Evolutionary conservation across 176 grass and related monocot species (phyloP), one percentile per base, ranked within the genome.

Genomic region (Puya raimondii): DNA sequence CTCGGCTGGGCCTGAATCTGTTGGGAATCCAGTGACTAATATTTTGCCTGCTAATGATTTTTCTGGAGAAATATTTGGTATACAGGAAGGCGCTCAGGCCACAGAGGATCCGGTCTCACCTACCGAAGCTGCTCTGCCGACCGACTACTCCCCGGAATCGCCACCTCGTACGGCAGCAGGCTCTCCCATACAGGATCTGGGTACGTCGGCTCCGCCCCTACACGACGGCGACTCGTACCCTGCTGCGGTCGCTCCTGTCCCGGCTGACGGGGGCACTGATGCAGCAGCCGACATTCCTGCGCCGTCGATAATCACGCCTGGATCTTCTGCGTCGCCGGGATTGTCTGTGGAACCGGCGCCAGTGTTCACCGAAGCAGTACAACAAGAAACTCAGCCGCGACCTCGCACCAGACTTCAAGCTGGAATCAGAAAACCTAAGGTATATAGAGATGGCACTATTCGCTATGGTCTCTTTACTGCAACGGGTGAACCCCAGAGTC

Each of bases 1-100:
- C 51, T 53, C 51, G 51, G 51, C 51, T 53, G 51, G 51, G 51
- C 9, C 51, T 53, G 9, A 53, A 53, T 53, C 51, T 53, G 9
- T 53, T 53, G 51, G 51, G 51, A 53, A 53, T 53, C 51, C 51
- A 53, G 51, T 53, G 51, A 53, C 4, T 53, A 53, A 53, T 53
- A 53, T 53, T 53, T 53, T 53, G 51, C 51, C 51, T 53, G 51
- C 51, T 53, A 53, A 53, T 53, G 51, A 53, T 53, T 53, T 53
- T 53, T 53, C 51, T 53, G 51, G 51, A 53, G 51, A 53, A 53
- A 53, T 53, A 53, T 53, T 53, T 53, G 51, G 51, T 53, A 53
- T 3, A 53, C 51, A 53, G 51, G 51, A 53, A 53, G 51, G 15
- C 51, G 51, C 51, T 53, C 51, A 53, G 51, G 51, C 51, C 51